A percentile compares a stretch with the other conserved stretches of the same genome.
phyloP scores from a whole-genome alignment of 768 basidiomycete species.

The Dacryopinax primogenitus region DNA sequence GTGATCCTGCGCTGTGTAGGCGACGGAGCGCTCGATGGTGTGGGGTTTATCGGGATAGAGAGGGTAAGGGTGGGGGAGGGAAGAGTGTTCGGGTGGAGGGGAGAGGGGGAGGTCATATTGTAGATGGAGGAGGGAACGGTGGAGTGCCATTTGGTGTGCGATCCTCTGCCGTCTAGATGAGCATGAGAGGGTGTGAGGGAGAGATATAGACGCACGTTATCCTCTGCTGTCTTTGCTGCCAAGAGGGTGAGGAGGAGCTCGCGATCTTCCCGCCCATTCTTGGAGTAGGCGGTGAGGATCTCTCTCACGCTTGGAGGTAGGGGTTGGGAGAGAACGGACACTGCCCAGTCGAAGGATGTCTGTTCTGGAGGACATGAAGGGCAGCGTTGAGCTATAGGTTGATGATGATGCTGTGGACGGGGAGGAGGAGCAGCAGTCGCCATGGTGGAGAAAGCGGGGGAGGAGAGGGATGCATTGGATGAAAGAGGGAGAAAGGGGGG shows the following conservation, averaged over 20 bases:
- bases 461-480: no score
- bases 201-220: conserved; percentile 48
- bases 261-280: conserved; percentile 81
- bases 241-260: conserved; percentile 85
- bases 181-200: background rate
- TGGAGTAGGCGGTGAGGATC: conserved; percentile 71
- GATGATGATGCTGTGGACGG: background rate
- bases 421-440: background rate
- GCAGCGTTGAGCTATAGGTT: background rate
- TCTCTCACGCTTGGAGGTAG: conserved; percentile 74
- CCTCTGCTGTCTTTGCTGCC: conserved; percentile 84
- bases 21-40: background rate
- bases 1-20: background rate
- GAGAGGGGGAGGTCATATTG: conserved; percentile 6
- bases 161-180: background rate
- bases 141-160: background rate
- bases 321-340: conserved; percentile 20
- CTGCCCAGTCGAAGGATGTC: background rate
- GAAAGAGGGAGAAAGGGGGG: background rate
- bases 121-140: background rate
- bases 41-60: background rate
- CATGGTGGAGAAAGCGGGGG: background rate
- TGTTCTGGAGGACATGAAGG: background rate
- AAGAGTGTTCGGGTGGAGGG: background rate
- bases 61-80: background rate